Conservation (phyloP, 2,329 filamentous ascomycete species). For the Stylonectria norvegica region DNA sequence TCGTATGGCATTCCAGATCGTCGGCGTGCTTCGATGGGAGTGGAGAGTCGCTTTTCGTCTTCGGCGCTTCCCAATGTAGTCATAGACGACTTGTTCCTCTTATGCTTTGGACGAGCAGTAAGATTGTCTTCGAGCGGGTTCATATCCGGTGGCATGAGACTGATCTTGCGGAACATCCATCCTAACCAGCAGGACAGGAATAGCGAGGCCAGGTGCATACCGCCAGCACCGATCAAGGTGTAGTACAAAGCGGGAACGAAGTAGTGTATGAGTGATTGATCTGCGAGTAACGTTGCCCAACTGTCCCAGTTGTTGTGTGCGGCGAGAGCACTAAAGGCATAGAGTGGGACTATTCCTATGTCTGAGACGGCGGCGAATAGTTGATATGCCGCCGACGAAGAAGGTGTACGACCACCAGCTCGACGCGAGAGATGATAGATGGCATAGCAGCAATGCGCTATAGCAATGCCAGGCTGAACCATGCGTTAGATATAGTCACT, state of each 20-base stretch:
- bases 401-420: slow-evolving; percentile 67
- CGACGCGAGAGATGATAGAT: slow-evolving; percentile 76
- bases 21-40: slow-evolving; percentile 39
- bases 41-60: slow-evolving; percentile 59
- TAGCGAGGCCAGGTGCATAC: slow-evolving; percentile 68
- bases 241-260: slow-evolving; percentile 69
- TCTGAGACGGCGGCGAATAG: slow-evolving; percentile 77
- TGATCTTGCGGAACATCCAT: slow-evolving; percentile 77
- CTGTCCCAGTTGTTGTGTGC: slow-evolving; percentile 40
- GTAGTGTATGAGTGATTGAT: slow-evolving; percentile 52
- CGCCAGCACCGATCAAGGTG: slow-evolving; percentile 58
- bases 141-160: slow-evolving; percentile 83
- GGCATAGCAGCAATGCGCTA: slow-evolving; percentile 70
- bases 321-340: slow-evolving; percentile 51
- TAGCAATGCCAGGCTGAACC: slow-evolving; percentile 68
- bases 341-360: slow-evolving; percentile 51
- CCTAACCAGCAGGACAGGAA: slow-evolving; percentile 71
- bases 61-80: slow-evolving; percentile 42
- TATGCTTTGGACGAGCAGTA: slow-evolving; percentile 68
- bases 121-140: slow-evolving; percentile 87
- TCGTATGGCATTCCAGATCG: slow-evolving; percentile 45
- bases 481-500: slow-evolving; percentile 9
- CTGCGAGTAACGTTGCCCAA: slow-evolving; percentile 68
- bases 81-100: slow-evolving; percentile 65
- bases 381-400: slow-evolving; percentile 84